Conservation (phyloP, 23 red algal genomes). For the Pyropia yezoensis region DNA sequence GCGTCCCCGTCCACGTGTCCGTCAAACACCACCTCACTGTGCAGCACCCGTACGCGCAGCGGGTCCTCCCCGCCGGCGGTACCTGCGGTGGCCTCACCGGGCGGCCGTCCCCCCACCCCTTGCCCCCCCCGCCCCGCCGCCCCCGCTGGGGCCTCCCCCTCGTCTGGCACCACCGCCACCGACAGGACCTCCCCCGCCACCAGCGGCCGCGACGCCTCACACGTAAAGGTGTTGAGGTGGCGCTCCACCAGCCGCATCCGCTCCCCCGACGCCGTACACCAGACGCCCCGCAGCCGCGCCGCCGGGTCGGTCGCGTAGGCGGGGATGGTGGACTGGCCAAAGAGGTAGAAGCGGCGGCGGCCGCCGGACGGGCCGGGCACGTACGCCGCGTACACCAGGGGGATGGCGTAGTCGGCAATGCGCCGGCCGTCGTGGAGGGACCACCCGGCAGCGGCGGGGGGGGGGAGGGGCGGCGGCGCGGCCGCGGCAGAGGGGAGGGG, state of each 20-base stretch:
- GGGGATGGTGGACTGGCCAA: neutral
- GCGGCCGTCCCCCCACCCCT: no score
- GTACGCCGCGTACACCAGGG: neutral
- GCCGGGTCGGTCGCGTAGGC: neutral
- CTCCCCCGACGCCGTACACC: constrained; percentile 1
- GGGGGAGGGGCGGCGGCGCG: neutral
- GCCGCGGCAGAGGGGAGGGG: neutral
- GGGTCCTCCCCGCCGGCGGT: no score
- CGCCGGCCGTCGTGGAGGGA: constrained; percentile 1
- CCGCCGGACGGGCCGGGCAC: neutral
- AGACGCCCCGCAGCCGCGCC: neutral
- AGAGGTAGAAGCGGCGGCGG: neutral
- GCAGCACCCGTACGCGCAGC: no score
- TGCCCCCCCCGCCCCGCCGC: no score
- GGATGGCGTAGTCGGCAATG: neutral
- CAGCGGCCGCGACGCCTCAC: no score
- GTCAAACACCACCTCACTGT: no score
- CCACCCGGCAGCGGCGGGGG: neutral
- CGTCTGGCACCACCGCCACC: no score
- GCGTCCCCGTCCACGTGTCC: no score
- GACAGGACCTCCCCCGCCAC: no score
- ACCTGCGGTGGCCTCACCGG: no score
- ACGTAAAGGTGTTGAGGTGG: no score
- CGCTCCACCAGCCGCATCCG: constrained; percentile 1
- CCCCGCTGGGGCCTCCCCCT: no score